A percentile compares a stretch with the other conserved stretches of the same genome.
phyloP scores from a whole-genome alignment of 441 rosid genomes.

The Mallotus japonicus region DNA sequence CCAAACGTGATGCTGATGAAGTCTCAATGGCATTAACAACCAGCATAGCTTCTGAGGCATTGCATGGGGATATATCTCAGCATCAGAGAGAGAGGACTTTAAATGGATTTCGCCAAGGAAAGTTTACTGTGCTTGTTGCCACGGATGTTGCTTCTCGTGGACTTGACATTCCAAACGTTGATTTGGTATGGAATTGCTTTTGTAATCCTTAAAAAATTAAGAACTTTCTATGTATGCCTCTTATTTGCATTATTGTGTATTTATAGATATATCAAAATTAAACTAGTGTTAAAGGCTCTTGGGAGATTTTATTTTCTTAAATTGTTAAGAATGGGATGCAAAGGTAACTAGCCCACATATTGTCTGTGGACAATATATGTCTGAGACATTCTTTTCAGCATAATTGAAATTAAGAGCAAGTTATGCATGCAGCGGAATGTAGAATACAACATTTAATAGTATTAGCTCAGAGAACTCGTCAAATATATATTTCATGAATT shows the following conservation, averaged over 20 bases:
- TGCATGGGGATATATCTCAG: slow-evolving; percentile 98
- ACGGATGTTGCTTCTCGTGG: slow-evolving; percentile 99
- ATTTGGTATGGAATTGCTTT: slow-evolving; percentile 45
- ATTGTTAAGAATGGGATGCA: neutral
- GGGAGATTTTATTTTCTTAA: neutral
- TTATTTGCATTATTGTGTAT: neutral
- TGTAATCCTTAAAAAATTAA: neutral
- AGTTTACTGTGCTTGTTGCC: slow-evolving; percentile 95
- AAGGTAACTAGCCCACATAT: neutral
- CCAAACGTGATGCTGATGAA: slow-evolving; percentile 96
- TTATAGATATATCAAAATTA: neutral
- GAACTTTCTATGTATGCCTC: neutral
- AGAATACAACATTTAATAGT: neutral
- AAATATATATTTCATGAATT: neutral
- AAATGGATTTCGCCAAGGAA: slow-evolving; percentile 89
- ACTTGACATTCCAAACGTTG: slow-evolving; percentile 96
- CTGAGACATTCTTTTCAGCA: neutral
- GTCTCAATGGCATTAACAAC: slow-evolving; percentile 75
- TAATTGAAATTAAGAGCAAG: neutral
- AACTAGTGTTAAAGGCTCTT: neutral
- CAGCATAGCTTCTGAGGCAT: slow-evolving; percentile 89
- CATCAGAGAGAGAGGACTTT: slow-evolving; percentile 98
- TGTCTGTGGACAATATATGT: neutral
- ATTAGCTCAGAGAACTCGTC: no score
- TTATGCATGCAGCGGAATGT: neutral